Evolutionary conservation across 257 asterid species (phyloP), one percentile per base, ranked within the genome.

Genomic region (Solanum chiquidenum): DNA sequence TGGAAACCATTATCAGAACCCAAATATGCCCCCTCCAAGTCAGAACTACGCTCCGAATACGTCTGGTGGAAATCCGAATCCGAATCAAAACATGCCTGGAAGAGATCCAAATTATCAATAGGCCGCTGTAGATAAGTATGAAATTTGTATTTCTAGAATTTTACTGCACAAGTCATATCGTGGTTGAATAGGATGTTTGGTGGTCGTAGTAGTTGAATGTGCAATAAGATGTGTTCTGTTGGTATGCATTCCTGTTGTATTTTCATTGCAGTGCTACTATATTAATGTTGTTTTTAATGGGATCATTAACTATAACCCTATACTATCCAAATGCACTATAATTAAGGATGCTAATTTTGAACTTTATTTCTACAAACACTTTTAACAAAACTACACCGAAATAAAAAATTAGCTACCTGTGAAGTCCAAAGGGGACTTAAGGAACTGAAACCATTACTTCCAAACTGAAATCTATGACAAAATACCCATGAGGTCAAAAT

Each of bases 31-130:
- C 31, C 87, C 86, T 40, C 91, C 89, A 11, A 89, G 89, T 55
- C 93, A 87, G 85, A 87, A 90, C 25, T 90, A 72, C 40, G 88
- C 88, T 69, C 87, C 68, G 20, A 87, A 84, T 80, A 33, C 9
- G 62, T 88, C 89, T 11, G 91, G 79, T 20, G 90, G 88, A 83
- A 83, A 75, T 42, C 89, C 89, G 44, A 49, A 60, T 37, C 89
- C 84, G 23, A 88, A 60, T 87, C 93, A 91, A 87, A 91, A 93
- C 89, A 83, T 91, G 12, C 92, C 92, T 18, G 95, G 94, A 86
- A 91, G 96, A 88, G 93, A 91, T 34, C 64, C 92, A 5, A 91
- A 73, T 66, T 89, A 89, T 86, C 88, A 87, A 14, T 77, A 89
- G 89, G 86, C 52, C 49, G 83, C 83, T 87, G 90, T 89, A 89